phyloP scores from a whole-genome alignment of 257 asterid species.

The Gynochthodes officinalis region DNA sequence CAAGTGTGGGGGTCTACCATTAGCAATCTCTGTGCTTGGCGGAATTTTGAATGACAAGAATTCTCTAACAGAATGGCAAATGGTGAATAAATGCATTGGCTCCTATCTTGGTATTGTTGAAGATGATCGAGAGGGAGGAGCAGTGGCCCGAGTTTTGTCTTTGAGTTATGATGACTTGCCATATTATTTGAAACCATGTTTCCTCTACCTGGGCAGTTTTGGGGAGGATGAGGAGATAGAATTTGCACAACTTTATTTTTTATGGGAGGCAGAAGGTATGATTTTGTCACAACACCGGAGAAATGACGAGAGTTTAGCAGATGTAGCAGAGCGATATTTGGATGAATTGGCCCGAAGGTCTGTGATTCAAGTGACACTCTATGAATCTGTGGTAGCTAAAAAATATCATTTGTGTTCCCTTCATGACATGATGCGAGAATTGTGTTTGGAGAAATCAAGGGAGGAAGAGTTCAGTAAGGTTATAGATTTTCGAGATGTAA shows the following conservation, averaged over 20 bases:
- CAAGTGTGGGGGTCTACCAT: slow-evolving; percentile 35
- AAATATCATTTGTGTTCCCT: too few species aligned
- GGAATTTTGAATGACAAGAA: slow-evolving; percentile 28
- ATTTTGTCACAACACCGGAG: too few species aligned
- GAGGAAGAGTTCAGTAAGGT: too few species aligned
- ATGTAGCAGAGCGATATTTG: too few species aligned
- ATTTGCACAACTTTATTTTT: slow-evolving; percentile 7
- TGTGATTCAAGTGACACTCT: too few species aligned
- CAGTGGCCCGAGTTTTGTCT: not conserved
- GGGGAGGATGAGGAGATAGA: slow-evolving; percentile 4
- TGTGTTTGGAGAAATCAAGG: too few species aligned
- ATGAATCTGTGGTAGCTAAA: too few species aligned
- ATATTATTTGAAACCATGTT: slow-evolving; percentile 9
- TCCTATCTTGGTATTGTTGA: not conserved
- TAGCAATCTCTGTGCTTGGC: slow-evolving; percentile 40
- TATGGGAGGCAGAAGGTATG: too few species aligned
- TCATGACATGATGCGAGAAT: too few species aligned
- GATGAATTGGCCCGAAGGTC: too few species aligned
- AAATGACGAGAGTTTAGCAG: too few species aligned
- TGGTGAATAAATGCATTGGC: not conserved
- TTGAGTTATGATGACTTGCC: slow-evolving; percentile 21
- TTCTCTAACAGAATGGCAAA: slow-evolving; percentile 1
- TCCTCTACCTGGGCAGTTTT: slow-evolving; percentile 19
- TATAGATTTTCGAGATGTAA: too few species aligned
- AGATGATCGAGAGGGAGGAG: slow-evolving; percentile 1